Conservation (phyloP, 2,329 filamentous ascomycete genomes). For the Penicillium corylophilum region DNA sequence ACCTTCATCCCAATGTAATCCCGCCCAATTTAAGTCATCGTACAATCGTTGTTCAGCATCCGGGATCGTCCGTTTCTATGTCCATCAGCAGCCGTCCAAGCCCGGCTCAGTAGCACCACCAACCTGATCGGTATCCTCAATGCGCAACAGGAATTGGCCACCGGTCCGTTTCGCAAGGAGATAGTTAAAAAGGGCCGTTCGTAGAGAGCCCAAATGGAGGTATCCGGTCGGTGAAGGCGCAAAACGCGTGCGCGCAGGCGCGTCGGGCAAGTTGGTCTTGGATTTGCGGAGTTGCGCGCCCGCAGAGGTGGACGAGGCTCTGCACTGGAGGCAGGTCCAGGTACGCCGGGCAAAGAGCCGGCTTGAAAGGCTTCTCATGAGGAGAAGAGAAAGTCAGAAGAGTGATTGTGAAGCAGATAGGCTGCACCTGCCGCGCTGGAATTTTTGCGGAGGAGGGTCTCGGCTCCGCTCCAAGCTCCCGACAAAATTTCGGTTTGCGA, state of each 20-base stretch:
- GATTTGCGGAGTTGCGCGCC: constrained; percentile 30
- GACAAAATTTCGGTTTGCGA: constrained; percentile 23
- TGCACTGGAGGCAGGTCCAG: constrained; percentile 40
- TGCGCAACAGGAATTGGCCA: constrained; percentile 83
- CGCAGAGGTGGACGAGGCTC: constrained; percentile 31
- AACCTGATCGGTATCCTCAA: constrained; percentile 95
- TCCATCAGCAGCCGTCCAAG: constrained; percentile 28
- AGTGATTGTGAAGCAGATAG: not conserved
- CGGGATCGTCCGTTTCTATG: constrained; percentile 73
- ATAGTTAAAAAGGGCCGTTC: constrained; percentile 95
- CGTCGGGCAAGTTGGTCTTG: constrained; percentile 45
- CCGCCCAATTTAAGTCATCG: constrained; percentile 82
- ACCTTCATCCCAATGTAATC: constrained; percentile 92
- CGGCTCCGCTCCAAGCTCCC: constrained; percentile 23
- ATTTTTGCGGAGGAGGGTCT: constrained; percentile 21
- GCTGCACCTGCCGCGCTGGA: not conserved
- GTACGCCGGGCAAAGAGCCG: constrained; percentile 30
- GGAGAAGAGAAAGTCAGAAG: not conserved
- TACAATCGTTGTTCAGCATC: constrained; percentile 78
- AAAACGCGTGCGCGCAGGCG: constrained; percentile 76
- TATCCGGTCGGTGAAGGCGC: constrained; percentile 94
- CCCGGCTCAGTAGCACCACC: constrained; percentile 21
- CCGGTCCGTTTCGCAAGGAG: constrained; percentile 82
- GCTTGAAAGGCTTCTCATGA: constrained; percentile 31
- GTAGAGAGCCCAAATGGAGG: constrained; percentile 83